Evolutionary conservation across 2,329 filamentous ascomycete genomes (phyloP).

Genomic region (Tolypocladium ovalisporum): DNA sequence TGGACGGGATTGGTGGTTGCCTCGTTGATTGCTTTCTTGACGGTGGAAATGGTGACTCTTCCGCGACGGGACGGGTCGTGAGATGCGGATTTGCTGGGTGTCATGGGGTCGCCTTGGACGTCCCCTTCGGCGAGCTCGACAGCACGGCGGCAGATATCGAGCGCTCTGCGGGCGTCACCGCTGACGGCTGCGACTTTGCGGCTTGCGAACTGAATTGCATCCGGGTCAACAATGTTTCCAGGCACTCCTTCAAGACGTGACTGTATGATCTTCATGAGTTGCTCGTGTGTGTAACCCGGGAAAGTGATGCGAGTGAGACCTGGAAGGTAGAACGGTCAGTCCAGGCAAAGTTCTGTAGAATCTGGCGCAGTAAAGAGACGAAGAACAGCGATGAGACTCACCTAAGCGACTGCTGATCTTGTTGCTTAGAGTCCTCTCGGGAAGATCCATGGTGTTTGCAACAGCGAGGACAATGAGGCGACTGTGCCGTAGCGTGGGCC

Average conservation of each 20-base stretch:
- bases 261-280: constrained; percentile 94
- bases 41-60: constrained; percentile 81
- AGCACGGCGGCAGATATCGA: constrained; percentile 90
- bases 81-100: constrained; percentile 45
- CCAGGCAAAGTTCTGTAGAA: background rate
- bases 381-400: constrained; percentile 14
- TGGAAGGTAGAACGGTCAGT: constrained; percentile 5
- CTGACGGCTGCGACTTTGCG: constrained; percentile 95
- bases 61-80: constrained; percentile 17
- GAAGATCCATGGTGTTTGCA: constrained; percentile 97
- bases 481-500: constrained; percentile 85
- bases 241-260: constrained; percentile 84
- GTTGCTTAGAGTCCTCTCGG: constrained; percentile 91
- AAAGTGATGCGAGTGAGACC: constrained; percentile 91
- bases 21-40: constrained; percentile 91
- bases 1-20: constrained; percentile 88
- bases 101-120: constrained; percentile 35
- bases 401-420: constrained; percentile 89
- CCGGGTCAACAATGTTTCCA: constrained; percentile 79
- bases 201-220: constrained; percentile 92
- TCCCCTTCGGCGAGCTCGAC: constrained; percentile 90
- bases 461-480: constrained; percentile 92
- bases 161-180: constrained; percentile 80
- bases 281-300: constrained; percentile 91
- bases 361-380: constrained; percentile 1